Conservation (phyloP, 2,329 filamentous ascomycete species). For the Fusarium concolor region DNA sequence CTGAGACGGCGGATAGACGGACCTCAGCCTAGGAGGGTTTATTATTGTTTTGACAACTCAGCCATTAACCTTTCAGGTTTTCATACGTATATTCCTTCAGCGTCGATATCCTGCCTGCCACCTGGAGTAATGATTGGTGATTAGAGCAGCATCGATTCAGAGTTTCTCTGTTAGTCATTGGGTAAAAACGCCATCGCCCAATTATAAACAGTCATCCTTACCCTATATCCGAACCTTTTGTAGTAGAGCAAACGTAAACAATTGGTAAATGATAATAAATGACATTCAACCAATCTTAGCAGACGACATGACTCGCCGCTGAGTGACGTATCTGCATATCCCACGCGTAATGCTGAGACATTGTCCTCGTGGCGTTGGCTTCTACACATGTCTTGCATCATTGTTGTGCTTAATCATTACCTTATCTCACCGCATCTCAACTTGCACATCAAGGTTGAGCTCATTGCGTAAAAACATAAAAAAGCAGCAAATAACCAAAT, state of each 20-base stretch:
- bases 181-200: not conserved
- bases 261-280: not conserved
- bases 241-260: not conserved
- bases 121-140: not conserved
- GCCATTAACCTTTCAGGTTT: not conserved
- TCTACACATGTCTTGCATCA: conserved; percentile 16
- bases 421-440: conserved; percentile 19
- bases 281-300: not conserved
- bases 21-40: not conserved
- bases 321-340: conserved; percentile 2
- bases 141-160: not conserved
- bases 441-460: not conserved
- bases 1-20: conserved; percentile 15
- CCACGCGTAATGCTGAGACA: not conserved
- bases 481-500: not conserved
- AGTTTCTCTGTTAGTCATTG: not conserved
- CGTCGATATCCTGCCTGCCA: not conserved
- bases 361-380: conserved; percentile 16
- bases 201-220: not conserved
- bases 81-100: not conserved
- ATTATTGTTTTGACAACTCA: not conserved
- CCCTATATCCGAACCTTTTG: not conserved
- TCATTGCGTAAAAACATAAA: not conserved
- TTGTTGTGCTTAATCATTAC: not conserved
- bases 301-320: not conserved